A percentile compares a stretch with the other conserved stretches of the same genome.
Evolutionary conservation across 106 monocot species (phyloP).

Genomic region (Platanthera zijinensis): DNA sequence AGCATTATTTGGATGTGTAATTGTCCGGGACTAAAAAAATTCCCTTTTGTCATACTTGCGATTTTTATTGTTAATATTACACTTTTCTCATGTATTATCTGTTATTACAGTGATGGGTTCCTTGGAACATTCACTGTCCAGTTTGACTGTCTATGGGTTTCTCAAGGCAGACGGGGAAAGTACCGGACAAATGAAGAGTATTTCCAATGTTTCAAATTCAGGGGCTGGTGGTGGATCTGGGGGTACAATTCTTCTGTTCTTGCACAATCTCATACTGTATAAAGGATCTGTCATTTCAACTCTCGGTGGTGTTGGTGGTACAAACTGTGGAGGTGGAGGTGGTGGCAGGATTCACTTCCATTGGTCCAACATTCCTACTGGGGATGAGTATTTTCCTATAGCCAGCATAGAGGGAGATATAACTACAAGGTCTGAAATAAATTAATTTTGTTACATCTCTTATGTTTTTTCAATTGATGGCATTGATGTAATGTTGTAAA

Average conservation of each 20-base stretch:
- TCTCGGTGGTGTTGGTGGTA: constrained; percentile 75
- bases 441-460: neutral
- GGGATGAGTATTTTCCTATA: constrained; percentile 80
- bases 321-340: constrained; percentile 72
- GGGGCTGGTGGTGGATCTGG: constrained; percentile 94
- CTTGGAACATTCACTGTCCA: constrained; percentile 60
- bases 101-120: constrained; percentile 88
- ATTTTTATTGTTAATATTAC: neutral
- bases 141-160: constrained; percentile 64
- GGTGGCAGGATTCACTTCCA: constrained; percentile 96
- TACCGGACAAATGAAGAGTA: constrained; percentile 13
- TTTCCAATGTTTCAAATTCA: constrained; percentile 17
- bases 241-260: constrained; percentile 87
- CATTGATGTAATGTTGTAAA: neutral
- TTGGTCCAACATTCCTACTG: constrained; percentile 82
- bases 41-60: neutral
- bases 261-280: constrained; percentile 43
- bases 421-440: constrained; percentile 42
- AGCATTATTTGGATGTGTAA: neutral
- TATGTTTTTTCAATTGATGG: neutral
- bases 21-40: neutral
- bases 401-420: constrained; percentile 72
- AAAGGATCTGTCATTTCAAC: constrained; percentile 68
- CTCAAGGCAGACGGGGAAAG: constrained; percentile 82
- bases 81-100: neutral